phyloP scores from a whole-genome alignment of 2,329 filamentous ascomycete species.

The Xylaria sp. region DNA sequence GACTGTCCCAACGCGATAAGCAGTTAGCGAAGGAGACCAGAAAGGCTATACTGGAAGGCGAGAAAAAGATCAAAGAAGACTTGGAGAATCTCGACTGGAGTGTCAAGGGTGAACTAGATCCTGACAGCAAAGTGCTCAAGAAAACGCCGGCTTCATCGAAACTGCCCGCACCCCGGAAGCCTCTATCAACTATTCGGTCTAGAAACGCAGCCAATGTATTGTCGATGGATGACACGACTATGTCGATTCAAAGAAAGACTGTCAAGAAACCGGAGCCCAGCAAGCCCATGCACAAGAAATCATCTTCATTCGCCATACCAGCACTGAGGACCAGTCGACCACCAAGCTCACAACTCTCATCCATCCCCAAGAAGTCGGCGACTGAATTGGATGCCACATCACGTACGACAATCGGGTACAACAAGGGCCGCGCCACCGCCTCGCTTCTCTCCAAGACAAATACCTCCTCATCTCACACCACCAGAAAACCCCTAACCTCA shows the following conservation, averaged over 20 bases:
- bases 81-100: conserved; percentile 72
- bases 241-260: conserved; percentile 48
- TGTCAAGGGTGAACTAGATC: conserved; percentile 64
- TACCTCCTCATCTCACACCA: conserved; percentile 34
- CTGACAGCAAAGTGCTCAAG: conserved; percentile 43
- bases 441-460: conserved; percentile 58
- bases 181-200: conserved; percentile 65
- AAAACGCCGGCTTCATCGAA: conserved; percentile 40
- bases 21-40: conserved; percentile 66
- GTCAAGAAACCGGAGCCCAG: conserved; percentile 44
- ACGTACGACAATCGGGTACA: conserved; percentile 86
- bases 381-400: conserved; percentile 75
- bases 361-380: conserved; percentile 59
- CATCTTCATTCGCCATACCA: conserved; percentile 44
- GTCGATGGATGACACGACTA: conserved; percentile 54
- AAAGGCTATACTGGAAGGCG: conserved; percentile 65
- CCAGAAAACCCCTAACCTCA: conserved; percentile 32
- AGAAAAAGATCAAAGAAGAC: conserved; percentile 74
- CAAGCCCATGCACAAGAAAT: conserved; percentile 44
- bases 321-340: conserved; percentile 49
- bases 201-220: conserved; percentile 66
- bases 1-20: conserved; percentile 70
- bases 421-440: conserved; percentile 73
- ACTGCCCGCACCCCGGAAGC: conserved; percentile 38
- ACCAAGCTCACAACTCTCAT: conserved; percentile 52